A percentile compares a stretch with the other conserved stretches of the same genome.
Conservation (phyloP, 1,284 basidiomycete genomes). For the Apiotrichum sp. region DNA sequence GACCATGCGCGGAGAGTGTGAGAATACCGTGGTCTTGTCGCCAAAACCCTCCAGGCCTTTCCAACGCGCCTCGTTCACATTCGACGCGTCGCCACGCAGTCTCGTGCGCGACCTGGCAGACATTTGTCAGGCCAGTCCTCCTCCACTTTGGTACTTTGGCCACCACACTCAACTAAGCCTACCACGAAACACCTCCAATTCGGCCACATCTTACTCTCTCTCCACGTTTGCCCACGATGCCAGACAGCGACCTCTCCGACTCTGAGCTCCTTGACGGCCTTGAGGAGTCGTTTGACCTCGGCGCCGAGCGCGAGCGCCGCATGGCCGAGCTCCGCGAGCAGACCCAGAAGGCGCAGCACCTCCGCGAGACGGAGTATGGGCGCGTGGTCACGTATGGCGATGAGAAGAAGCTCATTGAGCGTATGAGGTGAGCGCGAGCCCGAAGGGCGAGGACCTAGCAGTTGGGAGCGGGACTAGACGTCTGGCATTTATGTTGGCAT, state of each 20-base stretch:
- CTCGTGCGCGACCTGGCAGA: too few species aligned
- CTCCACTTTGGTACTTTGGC: too few species aligned
- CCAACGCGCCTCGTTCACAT: too few species aligned
- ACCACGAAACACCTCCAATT: too few species aligned
- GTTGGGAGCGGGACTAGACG: neutral
- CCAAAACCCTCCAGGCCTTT: too few species aligned
- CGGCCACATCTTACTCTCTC: too few species aligned
- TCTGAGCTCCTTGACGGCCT: constrained; percentile 54
- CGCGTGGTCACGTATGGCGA: constrained; percentile 48
- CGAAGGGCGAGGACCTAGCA: too few species aligned
- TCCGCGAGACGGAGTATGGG: constrained; percentile 27
- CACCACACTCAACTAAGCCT: too few species aligned
- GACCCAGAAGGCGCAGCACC: constrained; percentile 59
- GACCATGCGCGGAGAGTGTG: too few species aligned
- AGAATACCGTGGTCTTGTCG: too few species aligned
- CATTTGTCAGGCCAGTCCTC: too few species aligned
- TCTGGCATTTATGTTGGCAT: neutral
- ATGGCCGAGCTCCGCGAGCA: constrained; percentile 69
- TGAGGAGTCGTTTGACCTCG: constrained; percentile 59
- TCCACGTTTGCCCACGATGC: neutral
- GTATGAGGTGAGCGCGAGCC: constrained; percentile 66
- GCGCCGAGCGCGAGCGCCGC: constrained; percentile 69
- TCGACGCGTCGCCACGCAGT: too few species aligned
- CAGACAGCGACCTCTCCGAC: constrained; percentile 38
- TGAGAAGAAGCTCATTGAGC: constrained; percentile 83